phyloP scores from a whole-genome alignment of 2,329 filamentous ascomycete species.

The Xylaria sp. region DNA sequence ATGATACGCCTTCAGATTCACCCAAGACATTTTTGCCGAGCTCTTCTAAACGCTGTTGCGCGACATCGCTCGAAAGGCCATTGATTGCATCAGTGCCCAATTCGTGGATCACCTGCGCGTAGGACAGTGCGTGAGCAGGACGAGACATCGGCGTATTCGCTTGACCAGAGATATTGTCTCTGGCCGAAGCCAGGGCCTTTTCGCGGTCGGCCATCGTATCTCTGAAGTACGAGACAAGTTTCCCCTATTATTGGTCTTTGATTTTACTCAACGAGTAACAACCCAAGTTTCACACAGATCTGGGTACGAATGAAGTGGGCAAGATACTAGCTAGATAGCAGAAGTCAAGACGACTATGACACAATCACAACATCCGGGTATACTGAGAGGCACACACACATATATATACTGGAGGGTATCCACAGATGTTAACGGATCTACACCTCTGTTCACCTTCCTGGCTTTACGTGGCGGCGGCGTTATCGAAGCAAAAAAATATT shows the following conservation, averaged over 20 bases:
- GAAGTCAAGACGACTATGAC: background rate
- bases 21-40: conserved; percentile 70
- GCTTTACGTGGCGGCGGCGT: background rate
- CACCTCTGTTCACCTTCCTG: background rate
- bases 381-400: no score
- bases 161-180: conserved; percentile 35
- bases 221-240: conserved; percentile 1
- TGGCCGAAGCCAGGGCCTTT: conserved; percentile 8
- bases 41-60: conserved; percentile 61
- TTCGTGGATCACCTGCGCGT: conserved; percentile 60
- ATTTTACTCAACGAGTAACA: background rate
- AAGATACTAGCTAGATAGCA: no score
- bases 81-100: conserved; percentile 63
- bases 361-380: background rate
- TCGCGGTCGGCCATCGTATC: conserved; percentile 13
- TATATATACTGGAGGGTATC: background rate
- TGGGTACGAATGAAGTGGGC: no score
- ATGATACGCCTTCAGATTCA: conserved; percentile 64
- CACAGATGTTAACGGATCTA: background rate
- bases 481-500: background rate
- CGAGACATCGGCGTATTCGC: conserved; percentile 57
- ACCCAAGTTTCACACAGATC: background rate
- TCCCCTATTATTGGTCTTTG: background rate
- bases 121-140: conserved; percentile 65
- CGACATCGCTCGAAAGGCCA: conserved; percentile 61